Evolutionary conservation across 768 basidiomycete species (phyloP), one percentile per base, ranked within the genome.

Genomic region (Tylopilus balloui): DNA sequence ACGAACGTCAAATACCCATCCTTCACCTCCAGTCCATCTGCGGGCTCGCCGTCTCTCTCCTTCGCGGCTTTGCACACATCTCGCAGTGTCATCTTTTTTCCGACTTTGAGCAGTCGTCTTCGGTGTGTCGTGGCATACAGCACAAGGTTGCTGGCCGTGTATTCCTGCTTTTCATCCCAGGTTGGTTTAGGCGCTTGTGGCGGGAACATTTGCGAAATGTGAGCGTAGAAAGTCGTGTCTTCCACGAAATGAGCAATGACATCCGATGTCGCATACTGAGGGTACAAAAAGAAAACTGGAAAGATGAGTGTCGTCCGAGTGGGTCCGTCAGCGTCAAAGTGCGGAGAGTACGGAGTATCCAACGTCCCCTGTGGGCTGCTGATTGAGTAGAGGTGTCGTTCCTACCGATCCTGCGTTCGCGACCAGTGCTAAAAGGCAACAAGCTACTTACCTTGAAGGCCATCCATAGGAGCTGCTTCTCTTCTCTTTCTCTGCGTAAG

Each of bases 221-320:
- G 88, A 34, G 81, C 82, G 8, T 76, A 73, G 66, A 98, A 92
- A 3, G 90, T 78, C 2, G 89, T 85, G 54, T 86, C 80, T 66
- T 97, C 94, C 55, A 82, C 75, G 68, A 95, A 97, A 42, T 84
- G 77, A 13, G 86, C 75, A 55, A 97, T 87, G 50, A 94, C 77
- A 68, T 99, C 96, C 24, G 94, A 91, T 6, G 82, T 91, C 11
- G 84, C 80, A 55, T 92, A 76, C 64, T 92, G 85, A 6, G 96
- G 96, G 68, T 97, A 96, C 52, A 97, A 76, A 69, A 98, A 87
- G 73, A 96, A 90, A 35, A 87, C 84, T 2, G 96, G 95, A 63
- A 96, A 65, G 53, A 95, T 68, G 12, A 95, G 76, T 0, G 81
- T 83, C 52, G 66, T 63, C 56, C 75, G 55, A 48, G 80, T 70